These are phyloP conservation scores for Salmacisia buchloeana DNA, from an alignment of 1,284 basidiomycete species.

Conservation along the genomic window DNA sequence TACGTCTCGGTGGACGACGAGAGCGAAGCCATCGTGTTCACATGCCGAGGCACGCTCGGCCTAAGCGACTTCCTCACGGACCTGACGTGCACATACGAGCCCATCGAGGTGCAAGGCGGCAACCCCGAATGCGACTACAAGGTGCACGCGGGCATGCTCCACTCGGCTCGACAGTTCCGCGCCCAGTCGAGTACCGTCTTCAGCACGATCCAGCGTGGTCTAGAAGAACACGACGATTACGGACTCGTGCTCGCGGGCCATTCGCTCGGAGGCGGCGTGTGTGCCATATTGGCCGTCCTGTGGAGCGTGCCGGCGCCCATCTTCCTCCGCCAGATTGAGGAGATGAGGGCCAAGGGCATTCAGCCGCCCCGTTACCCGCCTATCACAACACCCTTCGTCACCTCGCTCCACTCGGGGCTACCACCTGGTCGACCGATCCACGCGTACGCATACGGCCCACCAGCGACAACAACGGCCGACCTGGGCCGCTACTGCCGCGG, in stretches of 20 bases:
- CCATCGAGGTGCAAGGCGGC: conserved; percentile 52
- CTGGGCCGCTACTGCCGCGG: conserved; percentile 53
- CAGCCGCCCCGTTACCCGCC: conserved; percentile 28
- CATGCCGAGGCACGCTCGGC: conserved; percentile 55
- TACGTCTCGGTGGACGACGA: conserved; percentile 55
- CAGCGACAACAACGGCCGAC: conserved; percentile 50
- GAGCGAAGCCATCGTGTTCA: conserved; percentile 53
- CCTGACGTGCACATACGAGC: conserved; percentile 55
- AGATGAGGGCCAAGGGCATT: background rate
- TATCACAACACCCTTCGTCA: conserved; percentile 55
- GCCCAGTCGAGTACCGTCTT: conserved; percentile 53
- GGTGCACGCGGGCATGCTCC: conserved; percentile 56
- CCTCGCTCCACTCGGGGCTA: conserved; percentile 50
- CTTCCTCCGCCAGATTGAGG: conserved; percentile 39
- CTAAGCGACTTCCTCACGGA: conserved; percentile 57
- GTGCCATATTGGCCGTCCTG: conserved; percentile 51
- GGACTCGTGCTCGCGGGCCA: conserved; percentile 56
- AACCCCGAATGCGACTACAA: conserved; percentile 51
- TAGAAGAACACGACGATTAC: conserved; percentile 53
- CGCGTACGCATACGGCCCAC: conserved; percentile 52
- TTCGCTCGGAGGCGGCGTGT: conserved; percentile 56
- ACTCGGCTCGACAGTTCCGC: conserved; percentile 53
- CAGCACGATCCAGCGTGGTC: conserved; percentile 52
- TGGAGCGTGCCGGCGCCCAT: conserved; percentile 44
- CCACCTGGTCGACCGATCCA: conserved; percentile 56